Evolutionary conservation across 306 rosid genomes (phyloP), one percentile per base, ranked within the genome.

Genomic region (Quercus aquifolioides): DNA sequence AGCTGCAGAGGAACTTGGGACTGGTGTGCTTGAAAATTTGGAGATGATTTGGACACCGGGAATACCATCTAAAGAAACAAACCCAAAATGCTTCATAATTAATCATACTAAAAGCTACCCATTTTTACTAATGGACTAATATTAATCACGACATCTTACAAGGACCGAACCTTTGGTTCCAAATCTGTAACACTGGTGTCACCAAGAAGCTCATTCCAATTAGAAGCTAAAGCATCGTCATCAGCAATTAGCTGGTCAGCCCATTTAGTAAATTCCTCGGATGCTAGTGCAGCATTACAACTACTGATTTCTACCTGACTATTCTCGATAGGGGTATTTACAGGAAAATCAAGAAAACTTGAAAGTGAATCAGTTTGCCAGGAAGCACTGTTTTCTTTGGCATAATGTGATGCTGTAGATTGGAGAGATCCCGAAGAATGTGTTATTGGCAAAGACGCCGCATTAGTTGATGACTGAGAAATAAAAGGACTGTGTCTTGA

Each of bases 191-290:
- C 69, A 80, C 84, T 79, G 81, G 88, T 81, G 76, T 91, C 98
- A 76, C 78, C 88, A 78, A 96, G 97, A 84, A 96, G 84, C 38
- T 90, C 99, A 79, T 86, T 91, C 99, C 97, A 96, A 74, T 83
- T 87, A 82, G 98, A 85, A 86, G 90, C 73, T 86, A 95, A 84
- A 49, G 92, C 75, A 81, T 89, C 94, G n/a, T 89, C 96, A 78
- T 93, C 99, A 38, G 90, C 86, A 56, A 96, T 93, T 71, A 91
- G 88, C 81, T 90, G 92, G 84, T 92, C 97, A n/a, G 98, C 97
- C 99, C 99, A 96, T 55, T 90, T 91, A 78, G 86, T 70, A 78
- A 86, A 86, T 78, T 93, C 99, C 71, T 90, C 98, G 51, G 91
- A 76, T 63, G 88, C 87, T 87, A 92, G 79, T 70, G 88, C 75